Base-by-base conservation (phyloP, 495 filamentous ascomycete species). In the Penicillium manginii region DNA sequence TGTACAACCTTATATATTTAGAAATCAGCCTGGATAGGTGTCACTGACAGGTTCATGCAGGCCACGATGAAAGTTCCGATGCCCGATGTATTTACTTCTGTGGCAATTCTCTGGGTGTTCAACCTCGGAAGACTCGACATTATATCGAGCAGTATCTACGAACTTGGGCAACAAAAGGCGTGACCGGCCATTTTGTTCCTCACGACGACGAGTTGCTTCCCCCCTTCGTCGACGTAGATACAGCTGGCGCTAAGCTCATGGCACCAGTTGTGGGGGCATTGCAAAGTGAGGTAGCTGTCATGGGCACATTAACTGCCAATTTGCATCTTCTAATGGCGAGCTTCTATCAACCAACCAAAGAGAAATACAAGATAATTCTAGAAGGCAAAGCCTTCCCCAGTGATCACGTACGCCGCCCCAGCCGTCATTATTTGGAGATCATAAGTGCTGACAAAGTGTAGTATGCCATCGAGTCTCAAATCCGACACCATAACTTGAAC, bases 301-400 rank as follows among this genome's bases (percentile, higher is more conserved):
- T 98, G 96, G 87, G 91, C 58, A 96, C 92, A 3, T 73, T 98
- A 65, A 98, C 94, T 26, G 89, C 88, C 43, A 98, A 98, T 73
- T 74, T 98, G 52, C 94, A 98, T 71, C 68, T 97, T 2, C 75
- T 98, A 55, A 89, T 98, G 89, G 86, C 90, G 35, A 90, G 91
- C 59, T 97, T 98, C 78, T 98, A 97, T 72, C 82, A 76, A 50
- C 94, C 94, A 2, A 86, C 82, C 9, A 80, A 83, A 58, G 84
- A 88, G 22, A 83, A 84, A 57, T 91, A 90, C 63, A 96, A 94
- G 77, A 91, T 98, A 57, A 92, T 98, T 48, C 76, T 97, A 18
- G 94, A 98, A 78, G 88, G 85, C 63, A 96, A 94, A 72, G 92
- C 94, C 0, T 98, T 98, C 68, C 94, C 94, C 10, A 92, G 88